These are phyloP conservation scores for Quercus tomentella DNA, from an alignment of 331 rosid species.

Conservation along the genomic window DNA sequence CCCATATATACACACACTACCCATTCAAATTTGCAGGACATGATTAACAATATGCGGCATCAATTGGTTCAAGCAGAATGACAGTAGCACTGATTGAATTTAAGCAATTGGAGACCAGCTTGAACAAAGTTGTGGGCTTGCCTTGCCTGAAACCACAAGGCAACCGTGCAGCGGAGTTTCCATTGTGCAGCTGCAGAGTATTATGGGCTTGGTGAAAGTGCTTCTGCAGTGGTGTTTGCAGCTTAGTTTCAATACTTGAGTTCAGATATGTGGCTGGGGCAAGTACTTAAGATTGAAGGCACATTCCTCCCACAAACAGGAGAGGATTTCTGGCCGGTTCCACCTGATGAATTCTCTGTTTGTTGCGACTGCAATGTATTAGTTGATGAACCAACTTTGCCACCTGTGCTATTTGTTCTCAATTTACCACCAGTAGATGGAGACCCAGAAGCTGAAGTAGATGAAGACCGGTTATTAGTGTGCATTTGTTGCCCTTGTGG, in stretches of 20 bases:
- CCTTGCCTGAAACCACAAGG: no score
- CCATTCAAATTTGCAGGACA: background rate
- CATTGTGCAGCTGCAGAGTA: background rate
- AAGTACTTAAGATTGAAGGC: slow-evolving; percentile 45
- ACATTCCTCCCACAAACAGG: slow-evolving; percentile 53
- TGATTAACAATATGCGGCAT: background rate
- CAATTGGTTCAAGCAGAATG: background rate
- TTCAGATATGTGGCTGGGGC: slow-evolving; percentile 49
- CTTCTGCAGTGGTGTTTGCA: slow-evolving; percentile 5
- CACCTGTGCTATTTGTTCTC: slow-evolving; percentile 21
- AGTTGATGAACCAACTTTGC: slow-evolving; percentile 27
- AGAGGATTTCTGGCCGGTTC: slow-evolving; percentile 41
- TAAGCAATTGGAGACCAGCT: no score
- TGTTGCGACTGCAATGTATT: slow-evolving; percentile 33
- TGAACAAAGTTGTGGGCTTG: no score
- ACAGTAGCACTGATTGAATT: no score
- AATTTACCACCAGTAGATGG: slow-evolving; percentile 16
- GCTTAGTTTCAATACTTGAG: slow-evolving; percentile 36
- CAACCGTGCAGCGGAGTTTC: background rate
- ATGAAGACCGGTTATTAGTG: slow-evolving; percentile 24
- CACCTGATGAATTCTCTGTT: slow-evolving; percentile 30
- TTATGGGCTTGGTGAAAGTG: background rate
- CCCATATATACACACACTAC: background rate
- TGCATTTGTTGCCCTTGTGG: slow-evolving; percentile 34
- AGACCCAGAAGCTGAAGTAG: slow-evolving; percentile 17